These are phyloP conservation scores for Paramecium octaurelia DNA, from an alignment of 73 alveolate species.

Conservation along the genomic window DNA sequence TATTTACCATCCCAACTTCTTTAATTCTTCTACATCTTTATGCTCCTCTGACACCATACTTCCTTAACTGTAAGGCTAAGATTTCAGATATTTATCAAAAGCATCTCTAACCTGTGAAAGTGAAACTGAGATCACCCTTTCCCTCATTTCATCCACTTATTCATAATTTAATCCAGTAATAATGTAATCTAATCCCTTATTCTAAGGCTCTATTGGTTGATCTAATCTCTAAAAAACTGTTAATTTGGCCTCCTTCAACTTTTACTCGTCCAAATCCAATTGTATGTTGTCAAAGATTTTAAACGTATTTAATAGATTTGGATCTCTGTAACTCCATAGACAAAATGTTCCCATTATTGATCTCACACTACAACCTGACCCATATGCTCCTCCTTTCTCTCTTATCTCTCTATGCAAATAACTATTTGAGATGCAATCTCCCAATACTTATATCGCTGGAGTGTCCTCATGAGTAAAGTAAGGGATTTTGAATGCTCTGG, in stretches of 20 bases:
- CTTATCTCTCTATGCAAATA: constrained; percentile 75
- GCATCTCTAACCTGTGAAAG: neutral
- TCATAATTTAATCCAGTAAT: neutral
- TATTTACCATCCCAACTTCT: neutral
- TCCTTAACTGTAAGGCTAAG: neutral
- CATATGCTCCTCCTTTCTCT: constrained; percentile 94
- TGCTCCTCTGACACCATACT: neutral
- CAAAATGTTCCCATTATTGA: constrained; percentile 71
- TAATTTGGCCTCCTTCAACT: constrained; percentile 11
- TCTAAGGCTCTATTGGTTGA: constrained; percentile 4
- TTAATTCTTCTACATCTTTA: neutral
- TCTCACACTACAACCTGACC: constrained; percentile 75
- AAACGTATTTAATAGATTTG: constrained; percentile 59
- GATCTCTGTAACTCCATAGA: constrained; percentile 77
- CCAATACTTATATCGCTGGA: constrained; percentile 61
- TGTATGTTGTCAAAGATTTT: neutral
- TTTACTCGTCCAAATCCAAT: neutral
- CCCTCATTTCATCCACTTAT: neutral
- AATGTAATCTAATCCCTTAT: neutral
- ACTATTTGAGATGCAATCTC: constrained; percentile 69
- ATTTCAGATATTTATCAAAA: constrained; percentile 2
- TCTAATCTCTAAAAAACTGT: constrained; percentile 3
- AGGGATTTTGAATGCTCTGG: constrained; percentile 71
- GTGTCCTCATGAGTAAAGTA: constrained; percentile 59
- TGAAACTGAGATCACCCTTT: neutral